These are phyloP conservation scores for Quercus rubra DNA, from an alignment of 306 rosid species.

Conservation along the genomic window DNA sequence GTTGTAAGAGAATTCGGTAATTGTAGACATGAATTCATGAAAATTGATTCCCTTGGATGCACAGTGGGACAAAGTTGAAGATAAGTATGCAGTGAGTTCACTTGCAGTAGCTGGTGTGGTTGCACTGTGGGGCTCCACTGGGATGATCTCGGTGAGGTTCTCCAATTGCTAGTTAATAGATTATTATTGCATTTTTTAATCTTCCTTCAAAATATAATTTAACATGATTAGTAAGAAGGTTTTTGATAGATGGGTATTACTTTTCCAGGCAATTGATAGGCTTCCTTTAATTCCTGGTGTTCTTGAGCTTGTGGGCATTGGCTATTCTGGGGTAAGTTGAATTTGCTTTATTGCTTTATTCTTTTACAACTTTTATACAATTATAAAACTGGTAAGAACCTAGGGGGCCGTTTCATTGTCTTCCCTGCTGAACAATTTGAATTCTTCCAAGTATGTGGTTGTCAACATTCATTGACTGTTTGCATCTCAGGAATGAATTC, in stretches of 20 bases:
- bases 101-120: constrained; percentile 56
- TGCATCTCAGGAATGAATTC: too few relatives aligned
- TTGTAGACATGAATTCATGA: constrained; percentile 3
- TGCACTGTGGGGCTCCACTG: constrained; percentile 68
- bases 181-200: background rate
- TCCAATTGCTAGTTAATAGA: constrained; percentile 9
- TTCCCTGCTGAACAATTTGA: too few relatives aligned
- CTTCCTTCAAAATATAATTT: background rate
- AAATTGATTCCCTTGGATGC: constrained; percentile 18
- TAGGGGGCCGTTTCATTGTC: background rate
- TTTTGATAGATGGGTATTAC: constrained; percentile 12
- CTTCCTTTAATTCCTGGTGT: constrained; percentile 86
- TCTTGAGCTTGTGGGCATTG: constrained; percentile 88
- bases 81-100: constrained; percentile 82
- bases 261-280: constrained; percentile 84
- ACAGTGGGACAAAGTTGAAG: constrained; percentile 94
- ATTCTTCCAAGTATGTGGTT: too few relatives aligned
- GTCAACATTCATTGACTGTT: too few relatives aligned
- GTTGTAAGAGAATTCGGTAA: background rate
- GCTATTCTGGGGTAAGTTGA: constrained; percentile 77
- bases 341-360: constrained; percentile 7
- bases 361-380: background rate
- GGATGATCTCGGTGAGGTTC: constrained; percentile 64
- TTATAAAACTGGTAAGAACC: background rate
- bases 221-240: background rate